Evolutionary conservation across 2,329 filamentous ascomycete species (phyloP).

Genomic region (Diaporthe ilicicola): DNA sequence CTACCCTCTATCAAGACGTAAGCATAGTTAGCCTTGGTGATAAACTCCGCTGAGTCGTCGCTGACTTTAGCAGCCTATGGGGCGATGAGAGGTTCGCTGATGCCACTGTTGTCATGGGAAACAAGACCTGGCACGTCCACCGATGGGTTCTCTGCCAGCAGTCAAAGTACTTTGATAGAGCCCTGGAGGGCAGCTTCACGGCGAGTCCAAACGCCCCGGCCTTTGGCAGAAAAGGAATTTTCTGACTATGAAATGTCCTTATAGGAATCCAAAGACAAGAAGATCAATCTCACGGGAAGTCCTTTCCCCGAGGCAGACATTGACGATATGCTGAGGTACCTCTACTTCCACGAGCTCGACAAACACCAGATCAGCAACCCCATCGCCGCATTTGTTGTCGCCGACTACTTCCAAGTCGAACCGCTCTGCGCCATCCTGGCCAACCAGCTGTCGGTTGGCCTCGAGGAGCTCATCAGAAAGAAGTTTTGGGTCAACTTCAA

Average conservation of each 20-base stretch:
- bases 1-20: neutral
- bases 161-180: constrained; percentile 1
- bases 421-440: neutral
- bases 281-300: neutral
- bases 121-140: constrained; percentile 13
- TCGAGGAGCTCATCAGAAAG: neutral
- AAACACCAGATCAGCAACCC: neutral
- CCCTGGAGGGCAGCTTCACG: neutral
- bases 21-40: rapidly evolving
- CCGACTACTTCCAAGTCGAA: constrained; percentile 21
- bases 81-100: neutral
- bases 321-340: neutral
- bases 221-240: too few species aligned
- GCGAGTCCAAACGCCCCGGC: neutral
- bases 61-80: neutral
- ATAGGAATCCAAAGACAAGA: constrained; percentile 15
- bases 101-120: constrained; percentile 14
- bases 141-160: constrained; percentile 5
- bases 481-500: neutral
- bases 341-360: neutral
- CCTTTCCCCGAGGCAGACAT: neutral
- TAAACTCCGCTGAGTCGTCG: neutral
- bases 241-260: neutral
- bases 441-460: neutral
- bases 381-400: neutral